Evolutionary conservation across 2,329 filamentous ascomycete genomes (phyloP), one percentile per base, ranked within the genome.

Genomic region (Aureobasidium sp.): DNA sequence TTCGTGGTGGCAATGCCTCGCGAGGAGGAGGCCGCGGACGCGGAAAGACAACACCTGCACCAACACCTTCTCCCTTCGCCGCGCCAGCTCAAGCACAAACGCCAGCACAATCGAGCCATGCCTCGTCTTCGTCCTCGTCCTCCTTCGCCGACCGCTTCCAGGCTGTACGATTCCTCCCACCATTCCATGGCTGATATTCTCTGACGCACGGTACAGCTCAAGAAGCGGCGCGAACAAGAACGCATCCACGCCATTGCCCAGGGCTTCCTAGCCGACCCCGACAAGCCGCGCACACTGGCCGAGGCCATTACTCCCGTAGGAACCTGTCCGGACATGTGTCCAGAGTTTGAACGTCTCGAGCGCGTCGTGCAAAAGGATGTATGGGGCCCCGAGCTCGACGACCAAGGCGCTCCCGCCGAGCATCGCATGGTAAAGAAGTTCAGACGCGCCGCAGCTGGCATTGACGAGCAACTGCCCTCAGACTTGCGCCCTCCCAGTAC

Each of bases 401-500:
- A 75, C 21, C 53, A 55, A 37, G 59, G 55, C 21, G 32, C 62
- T 47, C 75, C 78, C n/a, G 77, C 76, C 55, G 81, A 83, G 67
- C 69, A 72, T 25, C 77, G 77, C 54, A 87, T 87, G 84, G 79
- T 87, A 62, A 87, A 87, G 72, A 80, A 82, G 61, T 87, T 85
- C 68, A 77, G 82, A 66, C 77, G 85, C 65, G 83, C 85, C 29
- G 83, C 83, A 49, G 85, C 85, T 50, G 85, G 85, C 30, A 78
- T 82, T 59, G 84, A 86, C 55, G 82, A 84, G 64, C 84, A 86
- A 69, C 72, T 86, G 25, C 83, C 85, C 11, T 85, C 83, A 1
- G 85, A 87, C 68, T 80, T 87, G 61, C 79, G 85, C 51, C 84
- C 83, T 25, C 84, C 85, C 3, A 57, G 63, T 2, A 72, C 76